Evolutionary conservation across 306 rosid genomes (phyloP), one percentile per base, ranked within the genome.

Genomic region (Quercus alba): DNA sequence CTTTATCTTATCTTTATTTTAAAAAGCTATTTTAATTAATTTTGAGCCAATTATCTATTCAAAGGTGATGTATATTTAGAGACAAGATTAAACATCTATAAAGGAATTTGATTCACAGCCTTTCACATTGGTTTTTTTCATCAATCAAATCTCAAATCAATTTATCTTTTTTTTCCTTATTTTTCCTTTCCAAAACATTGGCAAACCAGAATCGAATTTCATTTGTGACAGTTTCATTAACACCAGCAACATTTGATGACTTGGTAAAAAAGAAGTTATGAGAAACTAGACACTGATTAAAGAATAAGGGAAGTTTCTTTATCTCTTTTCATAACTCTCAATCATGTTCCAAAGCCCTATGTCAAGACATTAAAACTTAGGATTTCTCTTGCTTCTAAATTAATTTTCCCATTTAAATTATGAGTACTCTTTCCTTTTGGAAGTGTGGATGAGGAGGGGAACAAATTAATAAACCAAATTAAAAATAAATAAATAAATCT

Each of bases 401-500:
- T 44, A 25, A 13, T 61, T 56, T 49, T 72, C 6, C 18, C 58
- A 25, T 41, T 41, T 6, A 69, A 9, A 23, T 46, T 31, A 2
- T 14, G 5, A 72, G 31, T 11, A 55, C 19, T 13, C 55, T 26
- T 49, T n/a, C 38, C 59, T 31, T 59, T 61, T 30, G 30, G 11
- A 33, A 6, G 70, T 0, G 56, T 26, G 51, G 44, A 78, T 56
- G 31, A 67, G 46, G 31, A 57, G 31, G 19, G 66, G 26, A 38
- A 55, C 25, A 64, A 64, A 64, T 15, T 15, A 64, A 64, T 2
- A 7, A 75, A 18, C 3, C 10, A 25, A 35, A 54, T 5, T 49
- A 49, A 69, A 6, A 59, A 73, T 30, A 75, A 23, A 73, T 30
- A 56, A 78, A 44, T 62, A 59, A 82, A 49, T 83, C 88, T 85